Evolutionary conservation across 1,139 yeast genomes (phyloP), one percentile per base, ranked within the genome.

Genomic region (Schizosaccharomyces versatilis): DNA sequence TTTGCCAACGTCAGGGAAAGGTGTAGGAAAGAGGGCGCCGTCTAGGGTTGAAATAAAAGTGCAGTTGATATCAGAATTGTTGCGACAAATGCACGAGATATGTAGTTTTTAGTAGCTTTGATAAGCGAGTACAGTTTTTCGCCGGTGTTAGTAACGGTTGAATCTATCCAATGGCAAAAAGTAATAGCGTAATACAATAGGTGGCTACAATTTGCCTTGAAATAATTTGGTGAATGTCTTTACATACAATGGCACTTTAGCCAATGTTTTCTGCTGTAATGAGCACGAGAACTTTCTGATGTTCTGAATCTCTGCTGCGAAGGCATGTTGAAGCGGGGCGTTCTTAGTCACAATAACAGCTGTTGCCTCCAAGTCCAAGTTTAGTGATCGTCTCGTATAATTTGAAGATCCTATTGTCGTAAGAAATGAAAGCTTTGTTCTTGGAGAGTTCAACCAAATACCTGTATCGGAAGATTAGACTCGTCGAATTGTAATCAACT

Each of bases 331-430:
- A 59, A 90, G 71, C 1, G 67, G 71, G 10, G 71, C 69, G 65
- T 84, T 90, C 57, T 71, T 75, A 1, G 97, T 88, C 36, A 86
- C 70, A 2, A 88, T 67, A 2, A 88, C 70, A 0, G 88, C 93
- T 65, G 90, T 88, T 9, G 90, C 76, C 68, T 90, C 99, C 60
- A 90, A 72, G 65, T 90, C 99, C 58, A 80, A 76, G 9, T 82
- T 74, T 64, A 90, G 90, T 0, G 97, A 88, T 58, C 99, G 73
- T 60, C 82, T 78, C 0, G 98, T 93, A 65, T 86, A 90, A 66
- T 90, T 90, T 0, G 96, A 85, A 0, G 95, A 84, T 1, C 98
- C 98, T 56, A 90, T 74, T 2, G 88, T 78, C 0, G 96, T 83
- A 36, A 84, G 70, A 48, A 81, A 73, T 1, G 95, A 95, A 7